phyloP scores from a whole-genome alignment of 2,329 filamentous ascomycete genomes.

The Cladophialophora psammophila region DNA sequence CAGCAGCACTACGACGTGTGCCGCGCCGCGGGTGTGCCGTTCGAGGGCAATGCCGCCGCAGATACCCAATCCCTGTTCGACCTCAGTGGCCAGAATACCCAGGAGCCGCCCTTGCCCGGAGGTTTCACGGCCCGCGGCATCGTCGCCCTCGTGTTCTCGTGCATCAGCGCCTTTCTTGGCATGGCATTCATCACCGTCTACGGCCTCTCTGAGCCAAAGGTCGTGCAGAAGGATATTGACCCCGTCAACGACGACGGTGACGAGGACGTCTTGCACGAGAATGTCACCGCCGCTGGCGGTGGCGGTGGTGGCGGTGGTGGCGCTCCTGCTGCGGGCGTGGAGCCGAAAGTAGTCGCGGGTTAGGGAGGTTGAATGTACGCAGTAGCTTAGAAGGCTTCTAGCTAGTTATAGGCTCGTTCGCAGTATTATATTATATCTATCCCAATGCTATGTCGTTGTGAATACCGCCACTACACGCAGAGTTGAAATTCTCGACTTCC shows the following conservation, averaged over 20 bases:
- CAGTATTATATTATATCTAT: no score
- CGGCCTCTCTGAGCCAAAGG: conserved; percentile 57
- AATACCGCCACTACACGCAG: no score
- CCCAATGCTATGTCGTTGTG: no score
- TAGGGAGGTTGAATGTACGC: no score
- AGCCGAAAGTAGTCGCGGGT: no score
- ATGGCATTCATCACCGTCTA: conserved; percentile 52
- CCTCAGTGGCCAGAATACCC: conserved; percentile 64
- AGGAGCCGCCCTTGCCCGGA: conserved; percentile 66
- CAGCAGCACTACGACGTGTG: conserved; percentile 40
- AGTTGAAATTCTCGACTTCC: no score
- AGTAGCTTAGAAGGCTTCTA: no score
- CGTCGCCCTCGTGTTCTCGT: conserved; percentile 77
- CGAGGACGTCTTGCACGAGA: not conserved
- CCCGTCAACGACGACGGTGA: not conserved
- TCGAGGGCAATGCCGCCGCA: conserved; percentile 75
- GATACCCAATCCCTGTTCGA: conserved; percentile 71
- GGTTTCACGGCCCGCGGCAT: conserved; percentile 73
- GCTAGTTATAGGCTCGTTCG: no score
- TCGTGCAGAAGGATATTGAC: not conserved
- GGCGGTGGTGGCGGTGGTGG: not conserved
- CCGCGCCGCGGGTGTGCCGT: conserved; percentile 54
- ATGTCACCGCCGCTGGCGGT: not conserved
- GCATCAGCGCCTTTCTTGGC: conserved; percentile 66
- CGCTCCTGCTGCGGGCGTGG: not conserved